These are phyloP conservation scores for Coniochaeta prunicola DNA, from an alignment of 2,329 filamentous ascomycete species.

Conservation along the genomic window DNA sequence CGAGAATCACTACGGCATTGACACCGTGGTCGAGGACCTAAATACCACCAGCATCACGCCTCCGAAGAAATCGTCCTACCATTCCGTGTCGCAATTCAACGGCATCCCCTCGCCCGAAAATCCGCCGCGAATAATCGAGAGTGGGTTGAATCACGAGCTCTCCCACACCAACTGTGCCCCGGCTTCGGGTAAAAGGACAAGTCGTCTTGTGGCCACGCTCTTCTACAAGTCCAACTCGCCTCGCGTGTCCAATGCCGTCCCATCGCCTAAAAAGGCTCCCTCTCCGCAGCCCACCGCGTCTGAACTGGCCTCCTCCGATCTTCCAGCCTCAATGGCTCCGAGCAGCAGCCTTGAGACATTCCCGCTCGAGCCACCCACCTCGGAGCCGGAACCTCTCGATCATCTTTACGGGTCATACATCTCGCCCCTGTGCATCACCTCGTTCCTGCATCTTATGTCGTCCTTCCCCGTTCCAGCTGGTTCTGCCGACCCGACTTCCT, in stretches of 20 bases:
- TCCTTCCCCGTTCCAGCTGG: slow-evolving; percentile 49
- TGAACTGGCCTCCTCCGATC: slow-evolving; percentile 23
- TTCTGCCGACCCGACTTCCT: slow-evolving; percentile 47
- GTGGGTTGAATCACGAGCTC: slow-evolving; percentile 53
- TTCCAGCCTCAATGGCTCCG: slow-evolving; percentile 51
- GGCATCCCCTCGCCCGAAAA: slow-evolving; percentile 53
- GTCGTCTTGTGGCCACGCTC: slow-evolving; percentile 53
- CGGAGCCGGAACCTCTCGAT: slow-evolving; percentile 52
- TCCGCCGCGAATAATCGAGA: slow-evolving; percentile 54
- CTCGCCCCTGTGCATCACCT: slow-evolving; percentile 57
- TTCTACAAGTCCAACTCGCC: slow-evolving; percentile 47
- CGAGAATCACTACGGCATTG: slow-evolving; percentile 54
- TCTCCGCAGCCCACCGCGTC: slow-evolving; percentile 23
- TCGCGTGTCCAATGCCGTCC: slow-evolving; percentile 23
- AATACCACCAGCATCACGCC: slow-evolving; percentile 28
- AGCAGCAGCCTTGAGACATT: slow-evolving; percentile 51
- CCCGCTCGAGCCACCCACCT: slow-evolving; percentile 50
- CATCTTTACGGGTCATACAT: slow-evolving; percentile 60
- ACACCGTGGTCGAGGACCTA: slow-evolving; percentile 55
- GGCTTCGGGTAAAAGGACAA: slow-evolving; percentile 34
- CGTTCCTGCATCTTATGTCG: slow-evolving; percentile 60
- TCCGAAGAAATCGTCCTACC: slow-evolving; percentile 21
- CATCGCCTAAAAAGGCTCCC: slow-evolving; percentile 27
- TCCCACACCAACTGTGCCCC: slow-evolving; percentile 58
- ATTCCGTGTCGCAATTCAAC: slow-evolving; percentile 41